phyloP scores from a whole-genome alignment of 2,329 filamentous ascomycete genomes.

The Fusarium paranaense region DNA sequence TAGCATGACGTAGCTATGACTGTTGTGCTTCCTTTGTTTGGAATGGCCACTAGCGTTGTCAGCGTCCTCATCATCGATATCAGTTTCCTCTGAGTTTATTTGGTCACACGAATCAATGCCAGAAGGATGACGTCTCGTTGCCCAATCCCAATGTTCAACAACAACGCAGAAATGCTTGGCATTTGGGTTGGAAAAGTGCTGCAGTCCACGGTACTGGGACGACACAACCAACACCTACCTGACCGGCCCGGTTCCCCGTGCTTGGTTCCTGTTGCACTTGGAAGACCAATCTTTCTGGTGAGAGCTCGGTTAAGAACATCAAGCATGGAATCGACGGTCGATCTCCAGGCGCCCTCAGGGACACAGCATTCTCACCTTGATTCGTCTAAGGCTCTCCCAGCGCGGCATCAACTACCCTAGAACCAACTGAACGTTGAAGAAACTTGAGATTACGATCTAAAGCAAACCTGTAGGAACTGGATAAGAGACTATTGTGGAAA shows the following conservation, averaged over 20 bases:
- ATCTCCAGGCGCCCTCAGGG: neutral
- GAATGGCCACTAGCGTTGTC: neutral
- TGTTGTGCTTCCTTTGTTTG: neutral
- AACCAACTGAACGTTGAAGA: neutral
- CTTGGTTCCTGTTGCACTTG: neutral
- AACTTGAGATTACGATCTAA: neutral
- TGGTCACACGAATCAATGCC: neutral
- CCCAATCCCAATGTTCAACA: neutral
- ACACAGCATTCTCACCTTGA: neutral
- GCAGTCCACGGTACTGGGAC: neutral
- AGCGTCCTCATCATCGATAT: neutral
- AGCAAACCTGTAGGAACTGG: neutral
- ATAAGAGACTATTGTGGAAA: neutral
- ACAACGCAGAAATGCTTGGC: neutral
- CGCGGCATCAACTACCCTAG: neutral
- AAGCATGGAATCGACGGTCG: neutral
- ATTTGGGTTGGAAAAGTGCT: neutral
- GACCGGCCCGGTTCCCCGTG: neutral
- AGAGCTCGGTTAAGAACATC: neutral
- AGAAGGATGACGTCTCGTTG: neutral
- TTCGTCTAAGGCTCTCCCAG: neutral
- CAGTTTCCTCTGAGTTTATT: neutral
- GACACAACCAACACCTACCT: neutral
- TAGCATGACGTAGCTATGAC: neutral
- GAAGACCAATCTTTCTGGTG: neutral